Evolutionary conservation across 305 asterid species (phyloP).

Genomic region (Rubia balearica): DNA sequence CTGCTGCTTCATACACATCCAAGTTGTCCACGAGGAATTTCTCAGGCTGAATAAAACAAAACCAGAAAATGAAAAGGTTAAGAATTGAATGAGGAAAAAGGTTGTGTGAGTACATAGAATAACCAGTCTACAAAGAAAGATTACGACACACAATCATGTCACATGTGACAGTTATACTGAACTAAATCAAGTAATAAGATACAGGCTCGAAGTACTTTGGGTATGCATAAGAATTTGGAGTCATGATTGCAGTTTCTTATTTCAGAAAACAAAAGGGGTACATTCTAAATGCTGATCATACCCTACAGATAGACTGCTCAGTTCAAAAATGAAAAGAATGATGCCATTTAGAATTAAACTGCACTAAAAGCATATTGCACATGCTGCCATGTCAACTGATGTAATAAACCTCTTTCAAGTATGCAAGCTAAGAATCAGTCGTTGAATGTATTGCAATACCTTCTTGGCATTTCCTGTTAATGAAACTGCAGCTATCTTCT

Average conservation of each 20-base stretch:
- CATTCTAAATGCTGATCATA: background rate
- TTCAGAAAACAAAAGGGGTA: background rate
- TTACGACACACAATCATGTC: too few species aligned
- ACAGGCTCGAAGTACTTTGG: background rate
- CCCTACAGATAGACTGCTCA: background rate
- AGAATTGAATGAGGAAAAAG: background rate
- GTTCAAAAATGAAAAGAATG: background rate
- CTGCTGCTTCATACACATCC: conserved; percentile 68
- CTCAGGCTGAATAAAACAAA: conserved; percentile 39
- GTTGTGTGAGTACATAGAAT: too few species aligned
- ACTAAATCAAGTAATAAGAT: background rate
- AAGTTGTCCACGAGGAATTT: conserved; percentile 66
- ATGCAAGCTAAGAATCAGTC: background rate
- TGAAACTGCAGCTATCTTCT: conserved; percentile 61
- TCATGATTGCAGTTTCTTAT: background rate
- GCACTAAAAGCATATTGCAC: background rate
- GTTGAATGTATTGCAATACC: conserved; percentile 29
- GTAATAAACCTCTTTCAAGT: background rate
- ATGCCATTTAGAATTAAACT: background rate
- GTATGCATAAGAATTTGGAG: background rate
- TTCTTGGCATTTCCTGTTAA: conserved; percentile 64
- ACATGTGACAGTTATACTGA: background rate
- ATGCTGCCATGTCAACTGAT: background rate
- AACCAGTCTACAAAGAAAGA: too few species aligned
- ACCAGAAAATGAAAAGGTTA: background rate